These are phyloP conservation scores for Ilex asprella DNA, from an alignment of 257 asterid genomes.

Conservation along the genomic window DNA sequence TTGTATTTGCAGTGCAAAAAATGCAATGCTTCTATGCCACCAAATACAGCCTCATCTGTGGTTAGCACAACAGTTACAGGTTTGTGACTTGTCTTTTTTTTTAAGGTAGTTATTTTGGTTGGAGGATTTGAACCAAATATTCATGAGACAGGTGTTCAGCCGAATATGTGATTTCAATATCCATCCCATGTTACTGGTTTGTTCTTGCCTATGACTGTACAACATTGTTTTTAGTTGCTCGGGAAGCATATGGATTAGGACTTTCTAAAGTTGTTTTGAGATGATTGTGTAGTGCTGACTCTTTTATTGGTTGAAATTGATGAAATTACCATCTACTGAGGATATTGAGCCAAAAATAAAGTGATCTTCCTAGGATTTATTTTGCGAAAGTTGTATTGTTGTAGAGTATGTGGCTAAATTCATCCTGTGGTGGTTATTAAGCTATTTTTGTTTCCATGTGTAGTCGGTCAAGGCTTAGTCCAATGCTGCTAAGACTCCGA, in stretches of 20 bases:
- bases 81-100: conserved; percentile 12
- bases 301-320: too few relatives aligned
- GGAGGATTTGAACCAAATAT: not conserved
- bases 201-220: not conserved
- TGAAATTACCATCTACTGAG: too few relatives aligned
- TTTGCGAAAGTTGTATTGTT: too few relatives aligned
- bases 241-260: not conserved
- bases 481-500: too few relatives aligned
- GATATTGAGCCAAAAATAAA: too few relatives aligned
- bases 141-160: not conserved
- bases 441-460: not conserved
- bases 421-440: not conserved
- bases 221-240: not conserved
- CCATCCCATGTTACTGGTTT: not conserved
- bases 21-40: conserved; percentile 58
- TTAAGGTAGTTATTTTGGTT: not conserved
- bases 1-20: conserved; percentile 67
- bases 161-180: not conserved
- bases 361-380: too few relatives aligned
- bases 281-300: too few relatives aligned
- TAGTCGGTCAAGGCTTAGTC: too few relatives aligned
- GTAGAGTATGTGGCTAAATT: not conserved
- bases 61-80: conserved; percentile 50
- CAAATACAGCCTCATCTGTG: conserved; percentile 49
- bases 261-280: not conserved